These are phyloP conservation scores for Pleurotus tuoliensis DNA, from an alignment of 768 basidiomycete genomes.

Conservation along the genomic window DNA sequence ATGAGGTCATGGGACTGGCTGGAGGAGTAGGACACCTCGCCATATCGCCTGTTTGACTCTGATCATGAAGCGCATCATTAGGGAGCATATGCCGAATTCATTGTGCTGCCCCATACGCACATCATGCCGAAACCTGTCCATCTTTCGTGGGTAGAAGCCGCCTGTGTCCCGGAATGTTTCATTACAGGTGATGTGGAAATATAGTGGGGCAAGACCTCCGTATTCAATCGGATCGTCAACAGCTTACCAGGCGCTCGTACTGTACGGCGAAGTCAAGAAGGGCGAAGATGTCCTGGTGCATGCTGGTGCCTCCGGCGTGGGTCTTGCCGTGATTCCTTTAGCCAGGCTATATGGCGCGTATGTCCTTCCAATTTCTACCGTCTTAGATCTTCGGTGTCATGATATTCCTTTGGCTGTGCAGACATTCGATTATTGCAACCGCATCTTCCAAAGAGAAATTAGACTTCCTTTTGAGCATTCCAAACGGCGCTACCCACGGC, in stretches of 20 bases:
- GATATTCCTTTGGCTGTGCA: conserved; percentile 17
- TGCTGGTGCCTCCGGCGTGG: conserved; percentile 89
- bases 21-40: conserved; percentile 61
- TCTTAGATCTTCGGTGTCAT: background rate
- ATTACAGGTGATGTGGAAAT: conserved; percentile 59
- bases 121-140: conserved; percentile 70
- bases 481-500: conserved; percentile 67
- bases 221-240: background rate
- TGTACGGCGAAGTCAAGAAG: conserved; percentile 63
- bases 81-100: conserved; percentile 92
- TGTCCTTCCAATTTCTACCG: conserved; percentile 27
- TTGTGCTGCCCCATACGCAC: conserved; percentile 61
- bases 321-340: conserved; percentile 83
- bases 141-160: conserved; percentile 81
- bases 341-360: conserved; percentile 73
- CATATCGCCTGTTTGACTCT: background rate
- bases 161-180: conserved; percentile 85
- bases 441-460: conserved; percentile 84
- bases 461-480: conserved; percentile 64
- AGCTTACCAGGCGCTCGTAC: conserved; percentile 51
- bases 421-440: conserved; percentile 74
- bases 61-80: conserved; percentile 20
- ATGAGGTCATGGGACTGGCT: conserved; percentile 77
- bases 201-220: background rate
- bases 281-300: conserved; percentile 83